Percentiles rank a stretch among this genome's conserved stretches.
These are phyloP conservation scores for Gastrodia elata DNA, from an alignment of 106 monocot species.

Conservation along the genomic window DNA sequence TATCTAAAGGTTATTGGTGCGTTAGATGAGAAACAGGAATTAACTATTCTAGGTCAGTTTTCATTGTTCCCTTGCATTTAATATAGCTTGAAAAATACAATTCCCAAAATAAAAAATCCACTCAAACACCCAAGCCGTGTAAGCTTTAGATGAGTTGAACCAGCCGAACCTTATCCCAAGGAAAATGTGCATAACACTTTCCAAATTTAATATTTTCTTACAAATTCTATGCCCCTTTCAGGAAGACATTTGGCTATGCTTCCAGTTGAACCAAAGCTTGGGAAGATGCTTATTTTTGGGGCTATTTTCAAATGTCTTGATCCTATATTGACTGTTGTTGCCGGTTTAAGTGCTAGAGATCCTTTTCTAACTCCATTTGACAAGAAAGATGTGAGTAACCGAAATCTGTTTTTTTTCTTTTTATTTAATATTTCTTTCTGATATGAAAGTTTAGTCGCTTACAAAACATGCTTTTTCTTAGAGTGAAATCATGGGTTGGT, in stretches of 20 bases:
- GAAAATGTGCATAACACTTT: too few species aligned
- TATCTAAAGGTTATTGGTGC: conserved; percentile 97
- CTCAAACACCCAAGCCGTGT: too few species aligned
- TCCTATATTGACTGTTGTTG: conserved; percentile 90
- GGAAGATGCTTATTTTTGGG: conserved; percentile 96
- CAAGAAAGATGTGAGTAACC: conserved; percentile 88
- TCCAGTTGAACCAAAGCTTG: conserved; percentile 96
- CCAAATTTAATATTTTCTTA: too few species aligned
- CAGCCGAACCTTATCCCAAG: too few species aligned
- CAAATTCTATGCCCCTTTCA: conserved; percentile 16
- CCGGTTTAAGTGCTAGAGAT: conserved; percentile 95
- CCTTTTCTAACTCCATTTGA: conserved; percentile 95
- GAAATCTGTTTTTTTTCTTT: not conserved
- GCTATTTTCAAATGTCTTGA: conserved; percentile 95
- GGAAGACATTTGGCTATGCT: conserved; percentile 86
- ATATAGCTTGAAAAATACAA: too few species aligned
- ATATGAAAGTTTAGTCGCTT: not conserved
- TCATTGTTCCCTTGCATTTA: not conserved
- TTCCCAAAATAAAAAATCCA: too few species aligned
- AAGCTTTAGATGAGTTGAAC: too few species aligned
- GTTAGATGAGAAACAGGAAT: conserved; percentile 81
- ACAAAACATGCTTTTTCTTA: too few species aligned
- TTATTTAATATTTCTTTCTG: not conserved
- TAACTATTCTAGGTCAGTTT: conserved; percentile 71
- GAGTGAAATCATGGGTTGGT: too few species aligned